Conservation (phyloP, 2,329 filamentous ascomycete genomes). For the Fusarium mangiferae region DNA sequence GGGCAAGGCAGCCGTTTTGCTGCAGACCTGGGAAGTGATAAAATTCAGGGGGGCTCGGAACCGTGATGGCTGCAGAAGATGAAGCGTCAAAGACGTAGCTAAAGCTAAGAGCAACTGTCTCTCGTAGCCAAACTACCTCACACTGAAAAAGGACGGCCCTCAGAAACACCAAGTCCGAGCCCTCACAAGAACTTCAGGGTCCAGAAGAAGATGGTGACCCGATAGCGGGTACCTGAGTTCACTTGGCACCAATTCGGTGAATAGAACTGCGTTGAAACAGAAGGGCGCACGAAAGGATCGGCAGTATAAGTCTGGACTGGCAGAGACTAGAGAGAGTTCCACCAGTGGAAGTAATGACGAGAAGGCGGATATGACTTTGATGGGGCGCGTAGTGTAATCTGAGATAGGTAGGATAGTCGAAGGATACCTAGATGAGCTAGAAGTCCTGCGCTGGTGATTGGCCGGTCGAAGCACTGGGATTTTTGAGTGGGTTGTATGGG, state of each 20-base stretch:
- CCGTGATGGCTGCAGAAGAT: neutral
- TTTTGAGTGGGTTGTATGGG: conserved; percentile 34
- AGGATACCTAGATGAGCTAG: neutral
- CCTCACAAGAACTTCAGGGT: conserved; percentile 1
- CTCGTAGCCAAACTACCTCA: conserved; percentile 10
- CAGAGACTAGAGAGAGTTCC: conserved; percentile 5
- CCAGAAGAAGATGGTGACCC: neutral
- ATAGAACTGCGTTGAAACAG: conserved; percentile 13
- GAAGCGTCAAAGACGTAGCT: neutral
- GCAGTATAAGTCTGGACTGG: neutral
- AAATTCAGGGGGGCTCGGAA: neutral
- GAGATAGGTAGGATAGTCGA: conserved; percentile 7
- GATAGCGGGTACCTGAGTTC: conserved; percentile 7
- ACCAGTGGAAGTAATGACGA: conserved; percentile 16
- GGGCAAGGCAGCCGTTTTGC: neutral
- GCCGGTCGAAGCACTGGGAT: conserved; percentile 1
- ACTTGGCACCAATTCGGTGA: conserved; percentile 3
- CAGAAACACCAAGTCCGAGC: conserved; percentile 7
- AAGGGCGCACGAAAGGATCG: conserved; percentile 9
- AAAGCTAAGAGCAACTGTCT: neutral
- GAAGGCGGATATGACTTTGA: conserved; percentile 11
- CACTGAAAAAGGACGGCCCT: conserved; percentile 1
- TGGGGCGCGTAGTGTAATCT: conserved; percentile 17
- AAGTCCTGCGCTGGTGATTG: conserved; percentile 24
- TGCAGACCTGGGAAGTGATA: neutral